Base-by-base conservation (phyloP, 2,329 filamentous ascomycete species). In the Colletotrichum gloeosporioides region DNA sequence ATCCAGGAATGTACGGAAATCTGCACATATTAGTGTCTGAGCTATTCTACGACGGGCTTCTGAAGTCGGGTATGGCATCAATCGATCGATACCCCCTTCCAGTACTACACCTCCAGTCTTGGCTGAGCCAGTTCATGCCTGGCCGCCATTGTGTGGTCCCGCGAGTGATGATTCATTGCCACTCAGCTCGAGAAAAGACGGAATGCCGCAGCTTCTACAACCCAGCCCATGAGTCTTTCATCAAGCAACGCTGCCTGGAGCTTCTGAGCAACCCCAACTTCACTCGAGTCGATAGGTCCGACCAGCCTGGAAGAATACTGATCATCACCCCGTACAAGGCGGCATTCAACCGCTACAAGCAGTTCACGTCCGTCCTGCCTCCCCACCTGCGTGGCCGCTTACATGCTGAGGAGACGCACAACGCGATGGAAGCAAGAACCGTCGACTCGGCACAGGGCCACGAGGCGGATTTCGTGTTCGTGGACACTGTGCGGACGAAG, bases 381-480 rank as follows among this genome's bases (percentile, higher is more conserved):
- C 32, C 67, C 34, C 32, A 68, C 6, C 16, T 77, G n/a, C 73
- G 27, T 10, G 64, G 55, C 18, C 39, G 73, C 6, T 31, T 77
- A 10, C 69, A 65, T 7, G 27, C 73, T 4, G 69, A 69, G 39
- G 2, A 31, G 15, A 34, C 31, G 6, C 32, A 69, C 6, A 62
- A 34, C 2, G 44, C 68, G 18, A 75, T 78, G 3, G 71, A 77
- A 34, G 75, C 67, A n/a, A 77, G 88, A 22, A 89, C 87, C 0
- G 84, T 89, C 1, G 88, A 89, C 66, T 87, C 84, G 6, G 85
- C 86, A 0, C 88, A 89, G 53, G 88, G 88, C 0, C 87, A 88
- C 16, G 86, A 89, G 73, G 87, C 88, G 0, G 88, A 89, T 55
- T 81, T 88, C 7, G 86, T 89, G 0, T 85, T 88, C 39, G 81